Base-by-base conservation (phyloP, 805 yeast species). In the Ogataea naganishii region DNA sequence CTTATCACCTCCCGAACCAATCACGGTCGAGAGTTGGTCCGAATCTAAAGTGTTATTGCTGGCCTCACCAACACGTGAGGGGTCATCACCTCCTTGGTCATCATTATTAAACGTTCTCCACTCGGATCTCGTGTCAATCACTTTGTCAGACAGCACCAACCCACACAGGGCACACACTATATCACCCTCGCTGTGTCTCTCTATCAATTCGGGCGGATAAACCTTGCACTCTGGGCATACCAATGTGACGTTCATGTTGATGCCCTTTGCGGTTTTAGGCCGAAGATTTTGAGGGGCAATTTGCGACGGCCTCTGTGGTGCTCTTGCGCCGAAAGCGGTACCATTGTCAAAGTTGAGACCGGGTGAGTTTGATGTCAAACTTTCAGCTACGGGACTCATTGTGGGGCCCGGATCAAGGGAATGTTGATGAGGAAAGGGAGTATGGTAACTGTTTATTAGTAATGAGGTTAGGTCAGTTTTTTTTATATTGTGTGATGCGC, bases 141-240 rank as follows among this genome's bases (percentile, higher is more conserved):
- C 78, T 40, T 88, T 69, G 51, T 86, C 95, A 43, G 95, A 83
- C 15, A 92, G 69, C 2, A 89, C 97, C 34, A 92, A 64, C 3
- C 98, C 98, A 64, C 98, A 92, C 38, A 86, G 69, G 2, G 95
- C 97, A 62, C 98, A 89, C n/a, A 89, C 96, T 45, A 92, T 86
- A 56, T 89, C 98, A 24, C 98, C 98, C 54, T 89, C 97, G 44
- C 94, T 81, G 49, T 88, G 94, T 43, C 96, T 65, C 60, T 89
- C 98, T 16, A 88, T 83, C 39, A 89, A 66, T 48, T 89, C 95
- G 4, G 98, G 98, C 10, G 98, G 98, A 48, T 75, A 83, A 20
- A 83, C 88, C 51, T 85, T 81, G 61, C 98, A 89, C 51, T 89
- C 98, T 2, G 97, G 97, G 53, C 98, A 89, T 12, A 89, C 78